A percentile compares a stretch with the other conserved stretches of the same genome.
These are phyloP conservation scores for Taiwanofungus camphoratus DNA, from an alignment of 1,284 basidiomycete genomes.

Conservation along the genomic window DNA sequence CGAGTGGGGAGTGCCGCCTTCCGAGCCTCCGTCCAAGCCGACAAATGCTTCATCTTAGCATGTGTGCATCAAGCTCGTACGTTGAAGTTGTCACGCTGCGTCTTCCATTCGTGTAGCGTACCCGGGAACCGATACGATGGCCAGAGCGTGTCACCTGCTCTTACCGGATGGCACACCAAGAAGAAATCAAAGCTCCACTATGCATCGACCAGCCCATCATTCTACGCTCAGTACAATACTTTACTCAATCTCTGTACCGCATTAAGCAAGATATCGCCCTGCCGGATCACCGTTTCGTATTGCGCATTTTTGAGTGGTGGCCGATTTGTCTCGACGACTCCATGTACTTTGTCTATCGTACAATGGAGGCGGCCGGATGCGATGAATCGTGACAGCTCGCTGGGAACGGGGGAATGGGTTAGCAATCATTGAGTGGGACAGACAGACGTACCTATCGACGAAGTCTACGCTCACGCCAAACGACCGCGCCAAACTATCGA, in stretches of 20 bases:
- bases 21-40: constrained; percentile 34
- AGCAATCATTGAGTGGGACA: neutral
- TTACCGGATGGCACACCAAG: too few species aligned
- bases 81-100: too few species aligned
- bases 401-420: constrained; percentile 25
- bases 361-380: constrained; percentile 85
- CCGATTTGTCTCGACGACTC: constrained; percentile 92
- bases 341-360: constrained; percentile 92
- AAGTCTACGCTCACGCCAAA: constrained; percentile 91
- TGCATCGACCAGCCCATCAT: too few species aligned
- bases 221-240: constrained; percentile 55
- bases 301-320: constrained; percentile 83
- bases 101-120: too few species aligned
- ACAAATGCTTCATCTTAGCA: too few species aligned
- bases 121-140: too few species aligned
- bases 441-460: constrained; percentile 68
- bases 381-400: constrained; percentile 92
- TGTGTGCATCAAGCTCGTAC: too few species aligned
- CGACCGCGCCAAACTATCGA: constrained; percentile 81
- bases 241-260: constrained; percentile 71
- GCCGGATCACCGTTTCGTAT: constrained; percentile 86
- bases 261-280: constrained; percentile 86
- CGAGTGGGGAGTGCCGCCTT: constrained; percentile 84
- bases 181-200: too few species aligned
- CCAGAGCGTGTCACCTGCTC: too few species aligned